Conservation (phyloP, 345 rosid species). For the Lumnitzera littorea region DNA sequence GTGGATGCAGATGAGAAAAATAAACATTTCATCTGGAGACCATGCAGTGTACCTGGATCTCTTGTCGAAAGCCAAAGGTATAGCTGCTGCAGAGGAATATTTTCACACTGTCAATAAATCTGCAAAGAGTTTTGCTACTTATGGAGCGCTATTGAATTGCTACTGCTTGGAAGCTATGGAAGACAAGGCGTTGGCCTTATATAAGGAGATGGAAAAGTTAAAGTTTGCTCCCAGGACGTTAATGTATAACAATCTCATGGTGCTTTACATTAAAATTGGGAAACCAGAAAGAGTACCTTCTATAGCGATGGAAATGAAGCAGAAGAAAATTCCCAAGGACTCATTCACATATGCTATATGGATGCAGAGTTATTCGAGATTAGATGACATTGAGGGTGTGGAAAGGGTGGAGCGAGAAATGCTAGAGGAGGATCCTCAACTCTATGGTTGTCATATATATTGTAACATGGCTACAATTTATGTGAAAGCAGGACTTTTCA, state of each 20-base stretch:
- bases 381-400: conserved; percentile 45
- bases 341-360: conserved; percentile 28
- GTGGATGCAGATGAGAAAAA: conserved; percentile 75
- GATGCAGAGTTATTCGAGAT: conserved; percentile 51
- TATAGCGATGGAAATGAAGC: conserved; percentile 49
- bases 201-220: conserved; percentile 45
- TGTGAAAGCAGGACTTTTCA: conserved; percentile 44
- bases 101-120: conserved; percentile 28
- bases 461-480: conserved; percentile 58
- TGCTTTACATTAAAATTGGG: conserved; percentile 40
- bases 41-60: conserved; percentile 54
- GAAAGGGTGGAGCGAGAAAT: conserved; percentile 43
- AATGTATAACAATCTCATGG: conserved; percentile 52
- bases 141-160: conserved; percentile 58
- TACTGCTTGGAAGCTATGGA: conserved; percentile 40
- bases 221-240: conserved; percentile 26
- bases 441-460: conserved; percentile 39
- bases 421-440: conserved; percentile 17
- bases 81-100: conserved; percentile 54
- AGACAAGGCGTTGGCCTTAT: conserved; percentile 49
- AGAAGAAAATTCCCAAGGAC: conserved; percentile 25
- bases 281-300: conserved; percentile 47
- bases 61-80: conserved; percentile 46
- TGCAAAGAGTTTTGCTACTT: conserved; percentile 27
- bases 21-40: conserved; percentile 29